Conservation (phyloP, 225 moss, liverwort and hornwort species). For the Sphagnum tenellum region DNA sequence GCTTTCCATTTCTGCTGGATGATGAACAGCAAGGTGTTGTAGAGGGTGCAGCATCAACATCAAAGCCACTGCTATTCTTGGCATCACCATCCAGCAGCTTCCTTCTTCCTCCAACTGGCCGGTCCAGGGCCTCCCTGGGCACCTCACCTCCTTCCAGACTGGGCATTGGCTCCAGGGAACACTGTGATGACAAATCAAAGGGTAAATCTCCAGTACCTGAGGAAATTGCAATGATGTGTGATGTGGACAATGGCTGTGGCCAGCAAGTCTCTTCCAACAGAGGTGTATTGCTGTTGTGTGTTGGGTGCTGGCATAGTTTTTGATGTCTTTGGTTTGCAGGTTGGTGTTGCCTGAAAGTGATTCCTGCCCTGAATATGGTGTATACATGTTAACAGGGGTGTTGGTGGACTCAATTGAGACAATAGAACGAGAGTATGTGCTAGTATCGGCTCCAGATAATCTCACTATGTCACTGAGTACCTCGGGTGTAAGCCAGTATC, state of each 20-base stretch:
- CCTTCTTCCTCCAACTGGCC: slow-evolving; percentile 54
- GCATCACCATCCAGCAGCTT: slow-evolving; percentile 52
- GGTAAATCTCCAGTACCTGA: slow-evolving; percentile 33
- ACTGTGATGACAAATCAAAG: slow-evolving; percentile 57
- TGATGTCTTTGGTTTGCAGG: no score
- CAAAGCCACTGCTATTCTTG: slow-evolving; percentile 46
- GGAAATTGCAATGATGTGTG: slow-evolving; percentile 22
- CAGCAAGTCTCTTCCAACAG: slow-evolving; percentile 28
- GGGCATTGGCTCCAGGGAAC: slow-evolving; percentile 45
- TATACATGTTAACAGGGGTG: slow-evolving; percentile 50
- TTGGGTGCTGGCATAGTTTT: no score
- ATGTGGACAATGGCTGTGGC: slow-evolving; percentile 26
- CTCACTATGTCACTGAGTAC: slow-evolving; percentile 64
- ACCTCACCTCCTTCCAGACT: slow-evolving; percentile 46
- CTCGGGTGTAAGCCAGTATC: slow-evolving; percentile 52
- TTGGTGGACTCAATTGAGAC: slow-evolving; percentile 92
- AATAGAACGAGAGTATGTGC: slow-evolving; percentile 96
- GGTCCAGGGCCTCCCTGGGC: slow-evolving; percentile 32
- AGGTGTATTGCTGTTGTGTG: slow-evolving; percentile 13
- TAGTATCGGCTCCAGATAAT: slow-evolving; percentile 75
- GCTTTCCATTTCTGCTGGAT: slow-evolving; percentile 74
- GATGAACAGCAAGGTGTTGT: slow-evolving; percentile 66
- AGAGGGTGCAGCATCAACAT: slow-evolving; percentile 30
- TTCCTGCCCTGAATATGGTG: background rate
- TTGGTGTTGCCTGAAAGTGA: no score